Percentiles rank a stretch among this genome's conserved stretches.
phyloP scores from a whole-genome alignment of 441 rosid species.

The Bocquillonia castaneifolia region DNA sequence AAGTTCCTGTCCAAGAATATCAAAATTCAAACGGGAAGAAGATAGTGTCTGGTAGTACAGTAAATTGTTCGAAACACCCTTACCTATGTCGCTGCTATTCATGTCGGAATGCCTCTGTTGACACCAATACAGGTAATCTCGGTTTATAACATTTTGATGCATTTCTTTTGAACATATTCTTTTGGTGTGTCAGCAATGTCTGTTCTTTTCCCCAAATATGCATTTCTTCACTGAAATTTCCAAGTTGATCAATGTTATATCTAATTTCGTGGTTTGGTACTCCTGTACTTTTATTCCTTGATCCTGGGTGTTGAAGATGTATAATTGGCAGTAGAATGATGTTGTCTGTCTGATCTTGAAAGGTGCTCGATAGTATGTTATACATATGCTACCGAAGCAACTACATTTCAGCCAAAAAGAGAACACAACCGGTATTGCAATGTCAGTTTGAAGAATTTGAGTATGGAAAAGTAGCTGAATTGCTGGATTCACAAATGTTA shows the following conservation, averaged over 20 bases:
- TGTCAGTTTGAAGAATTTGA: neutral
- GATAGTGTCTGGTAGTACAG: conserved; percentile 18
- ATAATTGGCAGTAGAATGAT: too few species aligned
- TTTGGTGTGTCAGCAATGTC: neutral
- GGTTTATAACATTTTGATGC: conserved; percentile 6
- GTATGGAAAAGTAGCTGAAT: neutral
- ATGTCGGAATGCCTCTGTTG: conserved; percentile 21
- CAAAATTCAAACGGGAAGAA: conserved; percentile 29
- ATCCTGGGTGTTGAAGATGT: too few species aligned
- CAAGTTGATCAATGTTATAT: neutral
- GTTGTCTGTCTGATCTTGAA: too few species aligned
- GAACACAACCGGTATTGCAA: neutral
- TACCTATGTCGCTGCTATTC: conserved; percentile 15
- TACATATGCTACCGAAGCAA: too few species aligned
- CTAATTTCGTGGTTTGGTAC: neutral
- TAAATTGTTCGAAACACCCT: conserved; percentile 23
- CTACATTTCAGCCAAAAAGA: too few species aligned
- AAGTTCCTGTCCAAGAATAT: conserved; percentile 26
- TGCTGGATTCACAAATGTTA: neutral
- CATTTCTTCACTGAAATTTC: conserved; percentile 16
- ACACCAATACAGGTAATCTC: conserved; percentile 30
- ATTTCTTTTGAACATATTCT: neutral
- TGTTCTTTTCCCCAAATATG: neutral
- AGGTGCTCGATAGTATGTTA: too few species aligned
- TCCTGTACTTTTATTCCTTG: neutral